Evolutionary conservation across 2,329 filamentous ascomycete genomes (phyloP), one percentile per base, ranked within the genome.

Genomic region (Paramyrothecium sp.): DNA sequence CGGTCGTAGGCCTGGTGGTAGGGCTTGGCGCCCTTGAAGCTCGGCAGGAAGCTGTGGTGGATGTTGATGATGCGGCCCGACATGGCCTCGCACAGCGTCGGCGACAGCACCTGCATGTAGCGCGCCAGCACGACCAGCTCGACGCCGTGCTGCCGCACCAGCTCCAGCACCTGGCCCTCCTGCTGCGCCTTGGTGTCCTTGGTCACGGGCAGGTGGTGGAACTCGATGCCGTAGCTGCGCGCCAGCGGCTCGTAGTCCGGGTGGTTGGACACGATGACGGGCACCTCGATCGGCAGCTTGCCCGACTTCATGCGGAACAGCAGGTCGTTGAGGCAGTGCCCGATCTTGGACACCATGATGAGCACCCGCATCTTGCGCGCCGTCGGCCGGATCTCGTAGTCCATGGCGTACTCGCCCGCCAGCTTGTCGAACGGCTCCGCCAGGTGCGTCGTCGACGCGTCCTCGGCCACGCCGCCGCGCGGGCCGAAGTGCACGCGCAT

Each of bases 271-370:
- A 95, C 87, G 67, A 95, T 89, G 63, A 92, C 73, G 3, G 90
- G 89, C 54, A 93, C 70, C 22, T 92, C 89, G 64, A 94, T 88
- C 67, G 81, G 83, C 55, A 95, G 80, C 75, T 93, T 89, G 50
- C 85, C 85, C 19, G 87, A 88, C 72, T 88, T 88, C 68, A 89
- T 84, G 56, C 91, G 87, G 85, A 92, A 95, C 41, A 95, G 82
- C 52, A 95, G 78, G 74, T 94, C 90, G 74, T 93, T 93, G 55
- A 94, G 80, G 73, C 90, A 94, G 79, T 94, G 90, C 10, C 90
- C 91, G 66, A 92, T 93, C 78, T 93, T 93, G 67, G 90, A 93
- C 30, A 94, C 91, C 90, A 95, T 94, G 79, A 95, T 91, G 66
- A 95, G 79, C 52, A 93, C 88, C 63, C 87, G 84, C 57, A 88